Evolutionary conservation across 2,329 filamentous ascomycete species (phyloP), one percentile per base, ranked within the genome.

Genomic region (Alternaria arborescens): DNA sequence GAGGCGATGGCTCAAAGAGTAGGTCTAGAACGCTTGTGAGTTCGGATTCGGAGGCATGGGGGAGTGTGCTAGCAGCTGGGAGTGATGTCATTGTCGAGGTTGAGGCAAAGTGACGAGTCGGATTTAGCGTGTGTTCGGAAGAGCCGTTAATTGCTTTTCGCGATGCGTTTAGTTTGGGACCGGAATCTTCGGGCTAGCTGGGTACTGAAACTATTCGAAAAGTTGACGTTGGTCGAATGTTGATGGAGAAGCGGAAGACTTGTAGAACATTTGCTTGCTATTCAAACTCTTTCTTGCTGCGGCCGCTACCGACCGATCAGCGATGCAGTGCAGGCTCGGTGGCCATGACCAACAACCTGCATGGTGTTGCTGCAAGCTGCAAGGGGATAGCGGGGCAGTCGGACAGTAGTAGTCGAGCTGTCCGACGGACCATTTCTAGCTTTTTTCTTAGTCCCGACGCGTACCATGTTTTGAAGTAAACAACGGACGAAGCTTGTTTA

Each of bases 1-100:
- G 86, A 0, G 86, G 82, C 55, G 90, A 93, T 16, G 92, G 91
- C 77, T 97, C 94, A 79, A 97, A 97, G 60, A 97, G 88, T 4
- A 89, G 84, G 79, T 96, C 91, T 50, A 97, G 86, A 51, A 89
- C 82, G 5, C 79, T 73, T 38, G 82, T 83, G 57, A 91, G 85
- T 20, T 85, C 80, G 28, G 82, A 71, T 30, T 87, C 83, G 18
- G 88, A 75, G 50, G 89, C 84, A 47, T 81, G 79, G 26, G 84
- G 81, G 40, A 96, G 81, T 14, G 81, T 79, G 46, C 82, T 75
- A 70, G 89, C 82, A 28, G 84, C 75, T 12, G 91, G 91, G 7
- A 95, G 83, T 43, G 73, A 71, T 55, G 71, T 60, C 69, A 76
- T 77, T 22, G 58, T 65, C 46, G 26, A 12, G 20, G 34, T 16